These are phyloP conservation scores for Lasiodiplodia hormozganensis DNA, from an alignment of 2,329 filamentous ascomycete species.

Conservation along the genomic window DNA sequence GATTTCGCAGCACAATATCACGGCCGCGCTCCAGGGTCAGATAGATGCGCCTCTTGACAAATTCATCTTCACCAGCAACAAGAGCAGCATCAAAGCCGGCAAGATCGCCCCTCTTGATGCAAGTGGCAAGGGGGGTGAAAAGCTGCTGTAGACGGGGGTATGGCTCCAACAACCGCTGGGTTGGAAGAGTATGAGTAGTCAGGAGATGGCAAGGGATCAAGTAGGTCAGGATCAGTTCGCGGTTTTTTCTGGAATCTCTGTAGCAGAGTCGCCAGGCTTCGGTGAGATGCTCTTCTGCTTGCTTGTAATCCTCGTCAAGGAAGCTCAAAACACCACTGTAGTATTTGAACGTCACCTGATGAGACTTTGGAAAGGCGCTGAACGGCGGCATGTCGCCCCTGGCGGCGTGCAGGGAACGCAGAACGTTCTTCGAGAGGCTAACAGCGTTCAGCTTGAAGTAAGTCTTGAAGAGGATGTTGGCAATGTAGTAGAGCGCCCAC, in stretches of 20 bases:
- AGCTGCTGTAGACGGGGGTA: slow-evolving; percentile 79
- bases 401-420: slow-evolving; percentile 81
- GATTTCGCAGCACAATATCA: slow-evolving; percentile 89
- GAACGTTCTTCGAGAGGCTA: slow-evolving; percentile 85
- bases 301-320: slow-evolving; percentile 85
- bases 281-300: slow-evolving; percentile 82
- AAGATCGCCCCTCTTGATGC: slow-evolving; percentile 84
- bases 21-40: slow-evolving; percentile 90
- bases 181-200: slow-evolving; percentile 84
- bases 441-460: slow-evolving; percentile 96
- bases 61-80: slow-evolving; percentile 83
- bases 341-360: slow-evolving; percentile 95
- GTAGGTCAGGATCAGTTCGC: slow-evolving; percentile 89
- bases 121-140: slow-evolving; percentile 77
- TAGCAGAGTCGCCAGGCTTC: slow-evolving; percentile 85
- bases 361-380: slow-evolving; percentile 81
- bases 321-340: slow-evolving; percentile 95
- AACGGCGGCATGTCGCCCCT: slow-evolving; percentile 81
- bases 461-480: slow-evolving; percentile 96
- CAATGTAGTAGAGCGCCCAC: slow-evolving; percentile 96
- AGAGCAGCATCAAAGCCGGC: slow-evolving; percentile 84
- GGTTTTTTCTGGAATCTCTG: slow-evolving; percentile 73
- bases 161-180: slow-evolving; percentile 70
- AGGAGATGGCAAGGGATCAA: slow-evolving; percentile 92
- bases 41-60: slow-evolving; percentile 92